Conservation (phyloP, 2,329 filamentous ascomycete species). For the Canariomyces notabilis region DNA sequence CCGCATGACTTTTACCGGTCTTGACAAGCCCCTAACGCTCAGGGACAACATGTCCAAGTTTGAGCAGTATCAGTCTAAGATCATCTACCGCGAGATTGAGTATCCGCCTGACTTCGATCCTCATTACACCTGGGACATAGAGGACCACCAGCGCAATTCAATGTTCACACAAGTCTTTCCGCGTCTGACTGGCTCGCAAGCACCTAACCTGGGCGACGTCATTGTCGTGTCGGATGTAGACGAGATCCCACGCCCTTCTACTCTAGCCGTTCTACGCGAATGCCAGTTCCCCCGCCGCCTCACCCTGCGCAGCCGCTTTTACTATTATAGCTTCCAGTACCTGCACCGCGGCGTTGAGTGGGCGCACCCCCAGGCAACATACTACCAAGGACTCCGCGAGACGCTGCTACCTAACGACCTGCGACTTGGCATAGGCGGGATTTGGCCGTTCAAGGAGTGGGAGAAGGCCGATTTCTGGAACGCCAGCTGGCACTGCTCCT, state of each 20-base stretch:
- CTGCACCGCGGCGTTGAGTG: conserved; percentile 43
- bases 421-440: conserved; percentile 42
- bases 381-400: conserved; percentile 39
- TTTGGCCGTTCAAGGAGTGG: conserved; percentile 34
- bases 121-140: conserved; percentile 43
- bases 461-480: conserved; percentile 44
- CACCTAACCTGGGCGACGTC: conserved; percentile 47
- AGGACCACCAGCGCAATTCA: conserved; percentile 51
- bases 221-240: conserved; percentile 57
- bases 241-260: conserved; percentile 51
- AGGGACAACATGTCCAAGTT: conserved; percentile 49
- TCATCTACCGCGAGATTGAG: conserved; percentile 53
- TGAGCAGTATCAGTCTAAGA: conserved; percentile 50
- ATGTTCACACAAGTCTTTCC: conserved; percentile 55
- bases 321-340: conserved; percentile 53
- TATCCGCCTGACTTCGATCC: conserved; percentile 39
- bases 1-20: conserved; percentile 52
- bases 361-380: conserved; percentile 57
- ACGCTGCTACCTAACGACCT: conserved; percentile 53
- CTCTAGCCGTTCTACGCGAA: conserved; percentile 43
- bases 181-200: conserved; percentile 36
- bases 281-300: conserved; percentile 50
- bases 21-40: conserved; percentile 49
- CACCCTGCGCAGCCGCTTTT: conserved; percentile 48
- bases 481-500: conserved; percentile 59